Evolutionary conservation across 2,329 filamentous ascomycete species (phyloP), one percentile per base, ranked within the genome.

Genomic region (Diplodia seriata): DNA sequence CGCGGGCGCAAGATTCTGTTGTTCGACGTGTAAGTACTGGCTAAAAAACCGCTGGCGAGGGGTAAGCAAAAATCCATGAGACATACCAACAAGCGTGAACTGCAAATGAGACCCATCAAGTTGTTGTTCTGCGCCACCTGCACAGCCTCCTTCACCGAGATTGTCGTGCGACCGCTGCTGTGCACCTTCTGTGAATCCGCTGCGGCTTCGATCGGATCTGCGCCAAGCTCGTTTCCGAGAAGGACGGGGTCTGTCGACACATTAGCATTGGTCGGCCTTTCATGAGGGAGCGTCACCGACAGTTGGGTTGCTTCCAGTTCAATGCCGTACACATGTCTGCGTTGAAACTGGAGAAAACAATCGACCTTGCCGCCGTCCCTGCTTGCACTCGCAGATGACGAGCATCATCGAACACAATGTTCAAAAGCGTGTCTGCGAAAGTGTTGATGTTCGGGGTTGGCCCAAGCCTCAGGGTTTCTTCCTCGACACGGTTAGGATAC

Each of bases 241-340:
- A 99, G 91, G 0, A 98, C 92, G 0, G 95, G 95, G 77, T 97
- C 88, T 89, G 62, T 40, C 12, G 11, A 7, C 5, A 26, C 15
- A 18, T 49, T 57, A 57, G 38, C 23, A 7, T 18, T 18, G 18
- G 1, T 18, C 33, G 8, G 1, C 5, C 15, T 23, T 1, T 33
- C 12, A 9, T n/a, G 11, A 18, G 4, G 31, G 5, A 23, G 26
- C 11, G 8, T 29, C 26, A 81, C 86, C 81, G 77, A 90, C 88
- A 99, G 76, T 98, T 99, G 2, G 95, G 95, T 79, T 99, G 95
- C 79, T 99, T 99, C 95, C 95, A 99, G 80, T 99, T 99, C 73
- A 99, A 82, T 5, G 94, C 94, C 18, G 92, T 96, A 80, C 95
- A 99, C 23, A 98, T 87, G 71, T 90, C 91, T 14, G 92, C 85